Base-by-base conservation (phyloP, 2,329 filamentous ascomycete genomes). In the Epichloe uncinata region DNA sequence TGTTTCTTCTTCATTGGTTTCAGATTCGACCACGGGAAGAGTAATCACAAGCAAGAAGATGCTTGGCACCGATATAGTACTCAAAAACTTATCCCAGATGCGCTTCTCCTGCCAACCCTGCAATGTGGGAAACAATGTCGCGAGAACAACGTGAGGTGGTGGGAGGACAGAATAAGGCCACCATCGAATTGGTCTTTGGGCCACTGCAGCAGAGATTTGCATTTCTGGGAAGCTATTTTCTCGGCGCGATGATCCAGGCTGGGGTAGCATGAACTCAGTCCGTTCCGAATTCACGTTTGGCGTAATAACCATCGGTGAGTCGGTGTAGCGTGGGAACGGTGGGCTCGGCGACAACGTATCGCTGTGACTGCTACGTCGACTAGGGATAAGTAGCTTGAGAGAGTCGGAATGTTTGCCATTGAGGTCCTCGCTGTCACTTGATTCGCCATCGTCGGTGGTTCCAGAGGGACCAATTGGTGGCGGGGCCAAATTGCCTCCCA, bases 21-120 rank as follows among this genome's bases (percentile, higher is more conserved):
- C 76, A 1, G 78, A 78, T 59, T 97, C 91, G 5, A 95, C 87
- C 0, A 98, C 89, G 0, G 94, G 93, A 4, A 98, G 67, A 0
- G 93, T 98, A 44, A 93, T 81, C 0, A 91, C 91, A 4, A 98
- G 73, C 2, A 97, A 69, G 54, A 98, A 87, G 37, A 98, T 88
- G 58, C 85, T 94, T 1, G 90, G 87, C n/a, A 88, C 83, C 7
- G 90, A 90, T 37, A 94, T 75, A 11, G 93, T 59, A 41, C 88
- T 91, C 45, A 96, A 70, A 42, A 89, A 69, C 60, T 86, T 89
- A 58, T 91, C 90, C 81, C 83, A 88, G n/a, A 84, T 66, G n/a
- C 73, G 81, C 66, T 96, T 97, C 30, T 85, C 79, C 42, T 67
- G 72, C 88, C 91, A 98, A 26, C 77, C 82, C 55, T 82, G 83